Percentiles rank a stretch among this genome's conserved stretches.
These are phyloP conservation scores for Candida tropicalis DNA, from an alignment of 1,139 yeast species.

Conservation along the genomic window DNA sequence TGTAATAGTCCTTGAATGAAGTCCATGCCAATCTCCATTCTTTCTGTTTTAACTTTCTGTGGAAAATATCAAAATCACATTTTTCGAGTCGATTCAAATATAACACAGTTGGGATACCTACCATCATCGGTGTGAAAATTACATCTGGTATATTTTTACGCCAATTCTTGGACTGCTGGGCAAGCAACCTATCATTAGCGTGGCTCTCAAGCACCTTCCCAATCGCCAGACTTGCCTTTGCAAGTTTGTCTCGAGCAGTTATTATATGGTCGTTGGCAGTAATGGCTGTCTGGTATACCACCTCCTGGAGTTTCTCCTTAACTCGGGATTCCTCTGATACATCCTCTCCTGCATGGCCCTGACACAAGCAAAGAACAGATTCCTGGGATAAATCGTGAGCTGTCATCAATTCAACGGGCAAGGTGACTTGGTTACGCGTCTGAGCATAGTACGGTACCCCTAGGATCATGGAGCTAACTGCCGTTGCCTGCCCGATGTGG, in stretches of 20 bases:
- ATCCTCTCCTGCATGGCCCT: constrained; percentile 40
- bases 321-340: constrained; percentile 25
- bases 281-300: constrained; percentile 70
- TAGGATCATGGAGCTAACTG: constrained; percentile 66
- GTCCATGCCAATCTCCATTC: constrained; percentile 80
- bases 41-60: constrained; percentile 48
- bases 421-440: constrained; percentile 50
- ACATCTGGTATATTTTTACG: constrained; percentile 61
- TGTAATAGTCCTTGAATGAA: constrained; percentile 56
- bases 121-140: constrained; percentile 67
- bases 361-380: constrained; percentile 51
- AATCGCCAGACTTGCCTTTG: constrained; percentile 37
- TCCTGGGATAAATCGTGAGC: constrained; percentile 65
- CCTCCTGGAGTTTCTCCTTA: constrained; percentile 52
- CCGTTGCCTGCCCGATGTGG: constrained; percentile 82
- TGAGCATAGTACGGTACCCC: constrained; percentile 63
- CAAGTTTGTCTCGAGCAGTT: constrained; percentile 61
- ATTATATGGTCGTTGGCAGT: constrained; percentile 80
- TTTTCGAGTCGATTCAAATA: constrained; percentile 64
- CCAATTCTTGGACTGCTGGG: constrained; percentile 41
- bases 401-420: constrained; percentile 68
- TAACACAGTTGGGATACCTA: constrained; percentile 63
- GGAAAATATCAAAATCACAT: constrained; percentile 63
- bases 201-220: constrained; percentile 21
- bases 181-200: constrained; percentile 32